Percentiles rank a stretch among this genome's conserved stretches.
Conservation (phyloP, 2,329 filamentous ascomycete species). For the Diaporthe sp. region DNA sequence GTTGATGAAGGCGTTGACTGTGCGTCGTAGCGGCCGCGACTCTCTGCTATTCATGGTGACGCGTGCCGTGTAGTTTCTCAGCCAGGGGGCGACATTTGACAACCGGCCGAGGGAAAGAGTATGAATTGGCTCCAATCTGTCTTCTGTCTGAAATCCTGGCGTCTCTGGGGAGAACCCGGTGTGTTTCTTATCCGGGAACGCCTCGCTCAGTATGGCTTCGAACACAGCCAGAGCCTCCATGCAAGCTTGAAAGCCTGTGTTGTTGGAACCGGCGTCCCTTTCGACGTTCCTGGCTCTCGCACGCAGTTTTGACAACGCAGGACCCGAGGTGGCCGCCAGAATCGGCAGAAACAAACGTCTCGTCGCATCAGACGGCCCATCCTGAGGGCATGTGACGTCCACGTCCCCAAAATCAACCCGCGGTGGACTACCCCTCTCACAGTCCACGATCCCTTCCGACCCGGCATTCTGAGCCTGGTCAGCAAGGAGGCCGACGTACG, state of each 20-base stretch:
- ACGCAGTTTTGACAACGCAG: constrained; percentile 38
- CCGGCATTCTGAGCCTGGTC: constrained; percentile 11
- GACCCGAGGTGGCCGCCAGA: constrained; percentile 40
- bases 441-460: too few relatives aligned
- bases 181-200: constrained; percentile 34
- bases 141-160: not conserved
- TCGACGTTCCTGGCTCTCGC: constrained; percentile 36
- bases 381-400: not conserved
- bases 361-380: constrained; percentile 20
- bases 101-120: constrained; percentile 40
- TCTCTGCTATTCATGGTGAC: constrained; percentile 47
- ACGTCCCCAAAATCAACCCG: not conserved
- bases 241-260: constrained; percentile 39
- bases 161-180: not conserved
- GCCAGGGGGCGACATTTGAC: constrained; percentile 50
- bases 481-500: constrained; percentile 49
- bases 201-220: constrained; percentile 41
- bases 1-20: constrained; percentile 57
- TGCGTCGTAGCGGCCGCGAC: constrained; percentile 50
- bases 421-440: not conserved
- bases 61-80: constrained; percentile 51
- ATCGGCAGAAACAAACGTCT: constrained; percentile 38
- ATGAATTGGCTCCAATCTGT: not conserved
- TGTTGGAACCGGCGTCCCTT: not conserved
- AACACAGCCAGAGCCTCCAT: constrained; percentile 42